Conservation (phyloP, 371 early-diverging fungal genomes). For the Mortierella polycephala region DNA sequence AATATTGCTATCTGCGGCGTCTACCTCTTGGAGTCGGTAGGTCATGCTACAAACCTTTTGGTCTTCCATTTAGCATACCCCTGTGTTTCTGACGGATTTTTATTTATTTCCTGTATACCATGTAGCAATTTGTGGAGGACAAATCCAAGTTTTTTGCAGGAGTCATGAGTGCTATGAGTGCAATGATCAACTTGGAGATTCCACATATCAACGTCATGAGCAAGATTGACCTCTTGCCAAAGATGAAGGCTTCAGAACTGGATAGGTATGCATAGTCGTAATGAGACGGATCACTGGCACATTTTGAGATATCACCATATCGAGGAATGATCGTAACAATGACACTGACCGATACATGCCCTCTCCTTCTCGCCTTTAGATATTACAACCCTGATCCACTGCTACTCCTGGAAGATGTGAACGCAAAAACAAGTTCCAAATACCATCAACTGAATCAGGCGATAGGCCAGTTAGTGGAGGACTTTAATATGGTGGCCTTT, state of each 20-base stretch:
- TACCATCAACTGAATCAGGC: slow-evolving; percentile 91
- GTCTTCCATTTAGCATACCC: background rate
- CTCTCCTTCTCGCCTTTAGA: slow-evolving; percentile 30
- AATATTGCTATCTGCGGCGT: slow-evolving; percentile 89
- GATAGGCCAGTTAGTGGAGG: slow-evolving; percentile 90
- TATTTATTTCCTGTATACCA: background rate
- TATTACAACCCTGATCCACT: slow-evolving; percentile 91
- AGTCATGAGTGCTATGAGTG: slow-evolving; percentile 90
- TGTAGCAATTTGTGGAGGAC: slow-evolving; percentile 91
- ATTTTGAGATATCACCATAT: too few relatives aligned
- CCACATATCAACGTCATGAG: slow-evolving; percentile 98
- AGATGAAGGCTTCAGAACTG: slow-evolving; percentile 63
- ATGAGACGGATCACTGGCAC: background rate
- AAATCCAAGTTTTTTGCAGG: slow-evolving; percentile 96
- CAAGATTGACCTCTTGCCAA: slow-evolving; percentile 95
- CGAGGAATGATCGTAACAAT: background rate
- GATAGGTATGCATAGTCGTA: slow-evolving; percentile 59
- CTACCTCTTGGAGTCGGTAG: slow-evolving; percentile 87
- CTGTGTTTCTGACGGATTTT: background rate
- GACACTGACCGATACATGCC: background rate
- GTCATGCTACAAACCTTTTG: background rate
- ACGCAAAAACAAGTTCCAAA: slow-evolving; percentile 70
- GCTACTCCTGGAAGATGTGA: slow-evolving; percentile 84
- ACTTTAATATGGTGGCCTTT: slow-evolving; percentile 96
- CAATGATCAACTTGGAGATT: slow-evolving; percentile 96